Evolutionary conservation across 768 basidiomycete species (phyloP).

Genomic region (Heimioporus sp.): DNA sequence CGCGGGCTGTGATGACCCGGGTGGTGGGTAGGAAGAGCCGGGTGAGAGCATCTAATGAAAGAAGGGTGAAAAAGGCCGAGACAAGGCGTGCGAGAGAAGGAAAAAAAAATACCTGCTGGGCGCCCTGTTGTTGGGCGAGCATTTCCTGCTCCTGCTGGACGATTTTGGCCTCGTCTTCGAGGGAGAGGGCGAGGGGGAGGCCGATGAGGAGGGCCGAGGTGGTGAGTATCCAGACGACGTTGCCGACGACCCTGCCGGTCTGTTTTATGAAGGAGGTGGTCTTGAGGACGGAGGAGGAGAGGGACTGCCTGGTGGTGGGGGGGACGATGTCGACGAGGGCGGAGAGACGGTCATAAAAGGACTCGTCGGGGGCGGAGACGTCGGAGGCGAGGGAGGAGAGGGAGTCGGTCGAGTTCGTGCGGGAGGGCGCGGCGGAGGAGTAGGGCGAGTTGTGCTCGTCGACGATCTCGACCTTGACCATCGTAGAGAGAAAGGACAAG

Average conservation of each 20-base stretch:
- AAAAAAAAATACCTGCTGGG: slow-evolving; percentile 68
- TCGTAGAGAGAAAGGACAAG: slow-evolving; percentile 31
- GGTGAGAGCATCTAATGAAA: slow-evolving; percentile 68
- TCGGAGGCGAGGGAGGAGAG: slow-evolving; percentile 80
- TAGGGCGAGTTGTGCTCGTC: slow-evolving; percentile 80
- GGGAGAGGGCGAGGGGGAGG: slow-evolving; percentile 84
- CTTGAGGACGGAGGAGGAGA: slow-evolving; percentile 58
- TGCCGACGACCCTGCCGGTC: slow-evolving; percentile 73
- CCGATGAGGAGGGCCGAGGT: slow-evolving; percentile 93
- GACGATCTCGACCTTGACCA: slow-evolving; percentile 94
- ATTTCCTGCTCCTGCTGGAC: slow-evolving; percentile 93
- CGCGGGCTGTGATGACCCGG: slow-evolving; percentile 36
- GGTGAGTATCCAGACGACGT: slow-evolving; percentile 91
- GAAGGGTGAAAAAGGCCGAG: slow-evolving; percentile 7
- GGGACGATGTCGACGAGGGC: slow-evolving; percentile 97
- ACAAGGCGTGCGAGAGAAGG: neutral
- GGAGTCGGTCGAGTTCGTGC: slow-evolving; percentile 65
- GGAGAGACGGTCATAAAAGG: slow-evolving; percentile 80
- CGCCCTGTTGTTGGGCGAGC: slow-evolving; percentile 89
- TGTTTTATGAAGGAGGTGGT: slow-evolving; percentile 66
- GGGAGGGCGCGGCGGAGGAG: slow-evolving; percentile 69
- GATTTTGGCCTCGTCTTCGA: slow-evolving; percentile 96
- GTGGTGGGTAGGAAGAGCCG: slow-evolving; percentile 51
- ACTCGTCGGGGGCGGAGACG: slow-evolving; percentile 67
- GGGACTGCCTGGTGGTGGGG: slow-evolving; percentile 79